Base-by-base conservation (phyloP, 2,329 filamentous ascomycete species). In the Xylariomycetidae sp. region DNA sequence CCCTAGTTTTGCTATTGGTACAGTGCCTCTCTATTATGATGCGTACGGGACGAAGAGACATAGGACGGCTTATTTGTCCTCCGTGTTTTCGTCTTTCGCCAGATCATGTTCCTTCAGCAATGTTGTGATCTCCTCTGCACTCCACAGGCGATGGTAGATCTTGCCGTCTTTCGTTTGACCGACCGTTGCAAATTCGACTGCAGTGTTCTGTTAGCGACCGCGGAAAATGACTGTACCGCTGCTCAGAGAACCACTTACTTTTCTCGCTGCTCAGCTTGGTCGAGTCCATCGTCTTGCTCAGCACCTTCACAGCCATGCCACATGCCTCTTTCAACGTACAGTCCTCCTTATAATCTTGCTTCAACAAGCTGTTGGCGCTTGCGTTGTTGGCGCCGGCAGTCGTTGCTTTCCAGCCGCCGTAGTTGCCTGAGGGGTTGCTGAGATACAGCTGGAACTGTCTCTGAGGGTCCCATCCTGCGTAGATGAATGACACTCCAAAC, bases 271-370 rank as follows among this genome's bases (percentile, higher is more conserved):
- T 96, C 58, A 98, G 69, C 74, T 96, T 98, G 34, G 90, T 97
- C 35, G 89, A 95, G 63, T 98, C 92, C 94, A 98, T 98, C 5
- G 92, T 98, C 81, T 98, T 98, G 77, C 92, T 97, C 48, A 98
- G 69, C 44, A 98, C 92, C 77, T 98, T 98, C 61, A 98, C 92
- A 9, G 92, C 92, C 74, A 96, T 84, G 34, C 85, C 88, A 61
- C 92, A 98, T 4, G 94, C 92, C 70, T 98, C 92, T 70, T 95
- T 87, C 57, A 98, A 65, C 48, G 87, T 84, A 64, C 89, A 97
- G 51, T 97, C 89, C 67, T 98, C 92, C 74, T 97, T 96, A 72
- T 98, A 98, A 64, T 98, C 92, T 65, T 98, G 92, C 77, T 98
- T 98, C 63, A 98, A 67, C 64, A 98, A 66, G 66, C 88, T 95